These are phyloP conservation scores for Hyphodiscus sp. DNA, from an alignment of 2,329 filamentous ascomycete species.

Conservation along the genomic window DNA sequence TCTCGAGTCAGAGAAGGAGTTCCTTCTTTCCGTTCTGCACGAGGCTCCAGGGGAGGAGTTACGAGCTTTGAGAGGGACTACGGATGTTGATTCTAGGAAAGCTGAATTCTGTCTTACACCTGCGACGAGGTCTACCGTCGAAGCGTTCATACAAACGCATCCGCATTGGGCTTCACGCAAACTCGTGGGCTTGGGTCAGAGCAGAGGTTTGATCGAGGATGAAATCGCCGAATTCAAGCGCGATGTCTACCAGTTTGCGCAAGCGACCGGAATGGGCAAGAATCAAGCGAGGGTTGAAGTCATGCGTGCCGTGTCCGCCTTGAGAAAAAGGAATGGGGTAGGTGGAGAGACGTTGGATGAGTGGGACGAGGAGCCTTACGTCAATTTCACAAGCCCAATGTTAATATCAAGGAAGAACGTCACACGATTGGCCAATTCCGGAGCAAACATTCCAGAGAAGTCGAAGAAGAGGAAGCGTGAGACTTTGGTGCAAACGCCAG, in stretches of 20 bases:
- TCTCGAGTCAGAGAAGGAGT: background rate
- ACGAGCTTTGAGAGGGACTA: background rate
- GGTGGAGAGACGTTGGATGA: background rate
- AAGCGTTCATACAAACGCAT: slow-evolving; percentile 9
- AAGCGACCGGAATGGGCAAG: slow-evolving; percentile 6
- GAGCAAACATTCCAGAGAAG: background rate
- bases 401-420: background rate
- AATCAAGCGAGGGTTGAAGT: slow-evolving; percentile 7
- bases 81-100: too few relatives aligned
- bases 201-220: background rate
- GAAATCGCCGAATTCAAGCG: slow-evolving; percentile 6
- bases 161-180: slow-evolving; percentile 4
- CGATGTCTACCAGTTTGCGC: slow-evolving; percentile 12
- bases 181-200: background rate
- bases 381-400: background rate
- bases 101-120: background rate
- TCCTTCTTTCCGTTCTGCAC: background rate
- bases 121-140: background rate
- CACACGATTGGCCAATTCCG: background rate
- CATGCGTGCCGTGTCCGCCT: background rate
- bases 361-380: background rate
- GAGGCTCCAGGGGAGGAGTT: background rate
- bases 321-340: background rate
- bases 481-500: background rate
- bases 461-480: background rate